These are phyloP conservation scores for Xylariaceae sp. DNA, from an alignment of 2,329 filamentous ascomycete species.

Conservation along the genomic window DNA sequence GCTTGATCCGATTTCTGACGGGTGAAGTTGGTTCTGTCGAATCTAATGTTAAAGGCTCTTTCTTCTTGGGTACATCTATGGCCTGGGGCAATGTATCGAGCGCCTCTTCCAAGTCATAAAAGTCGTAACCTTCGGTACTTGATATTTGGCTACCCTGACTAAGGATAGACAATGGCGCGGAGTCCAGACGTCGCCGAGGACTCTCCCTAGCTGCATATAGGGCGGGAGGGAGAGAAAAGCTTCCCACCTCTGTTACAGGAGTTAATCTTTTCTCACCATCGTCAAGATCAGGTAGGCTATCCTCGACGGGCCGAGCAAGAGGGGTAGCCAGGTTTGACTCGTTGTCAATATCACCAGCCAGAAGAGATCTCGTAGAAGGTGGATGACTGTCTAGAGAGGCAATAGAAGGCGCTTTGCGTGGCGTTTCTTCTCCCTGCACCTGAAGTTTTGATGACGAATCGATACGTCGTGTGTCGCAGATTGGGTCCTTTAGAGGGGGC, in stretches of 20 bases:
- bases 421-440: slow-evolving; percentile 21
- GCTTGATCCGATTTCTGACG: slow-evolving; percentile 25
- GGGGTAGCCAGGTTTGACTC: slow-evolving; percentile 61
- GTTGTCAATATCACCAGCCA: slow-evolving; percentile 56
- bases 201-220: slow-evolving; percentile 35
- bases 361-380: slow-evolving; percentile 40
- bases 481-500: slow-evolving; percentile 7
- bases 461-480: slow-evolving; percentile 11
- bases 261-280: slow-evolving; percentile 39
- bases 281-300: slow-evolving; percentile 28
- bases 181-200: slow-evolving; percentile 46
- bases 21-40: slow-evolving; percentile 32
- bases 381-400: slow-evolving; percentile 33
- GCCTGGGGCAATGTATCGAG: slow-evolving; percentile 40
- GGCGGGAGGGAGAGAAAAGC: slow-evolving; percentile 48
- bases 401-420: slow-evolving; percentile 25
- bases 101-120: slow-evolving; percentile 59
- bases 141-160: slow-evolving; percentile 51
- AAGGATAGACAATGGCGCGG: slow-evolving; percentile 46
- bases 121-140: slow-evolving; percentile 61
- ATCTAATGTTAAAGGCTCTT: slow-evolving; percentile 35
- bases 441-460: slow-evolving; percentile 18
- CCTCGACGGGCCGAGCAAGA: slow-evolving; percentile 48
- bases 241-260: slow-evolving; percentile 48
- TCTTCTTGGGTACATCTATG: slow-evolving; percentile 49